A percentile compares a stretch with the other conserved stretches of the same genome.
Conservation (phyloP, 805 yeast genomes). For the Saccharomycopsis guyanensis region DNA sequence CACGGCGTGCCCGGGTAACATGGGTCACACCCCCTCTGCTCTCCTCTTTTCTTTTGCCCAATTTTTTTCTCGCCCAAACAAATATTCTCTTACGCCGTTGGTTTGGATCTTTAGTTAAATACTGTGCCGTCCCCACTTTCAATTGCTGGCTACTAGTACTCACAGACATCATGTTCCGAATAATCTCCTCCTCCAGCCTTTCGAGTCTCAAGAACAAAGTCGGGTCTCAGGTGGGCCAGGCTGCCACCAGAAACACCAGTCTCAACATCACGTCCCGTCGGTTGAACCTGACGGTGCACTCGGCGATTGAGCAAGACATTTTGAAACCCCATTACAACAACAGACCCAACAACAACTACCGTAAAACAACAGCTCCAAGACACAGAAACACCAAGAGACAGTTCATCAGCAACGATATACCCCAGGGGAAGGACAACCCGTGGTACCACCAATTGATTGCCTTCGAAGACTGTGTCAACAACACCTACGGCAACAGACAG, state of each 20-base stretch:
- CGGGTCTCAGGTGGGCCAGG: conserved; percentile 18
- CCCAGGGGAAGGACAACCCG: conserved; percentile 32
- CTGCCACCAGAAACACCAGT: conserved; percentile 15
- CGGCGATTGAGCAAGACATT: conserved; percentile 16
- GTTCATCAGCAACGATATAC: conserved; percentile 21
- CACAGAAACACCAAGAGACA: conserved; percentile 24
- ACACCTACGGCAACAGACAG: conserved; percentile 22
- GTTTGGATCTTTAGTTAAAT: background rate
- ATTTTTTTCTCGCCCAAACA: background rate
- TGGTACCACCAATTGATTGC: conserved; percentile 43
- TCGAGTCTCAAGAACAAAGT: conserved; percentile 19
- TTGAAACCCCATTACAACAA: conserved; percentile 10
- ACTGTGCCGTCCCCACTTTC: background rate
- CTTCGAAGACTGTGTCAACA: conserved; percentile 42
- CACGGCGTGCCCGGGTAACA: no score
- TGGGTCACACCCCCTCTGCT: no score
- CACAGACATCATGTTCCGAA: conserved; percentile 17
- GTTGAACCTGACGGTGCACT: conserved; percentile 13
- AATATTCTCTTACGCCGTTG: background rate
- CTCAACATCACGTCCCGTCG: conserved; percentile 18
- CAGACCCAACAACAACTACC: conserved; percentile 11
- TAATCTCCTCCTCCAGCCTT: conserved; percentile 16
- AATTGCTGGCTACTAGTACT: background rate
- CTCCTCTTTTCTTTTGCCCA: no score
- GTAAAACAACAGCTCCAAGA: conserved; percentile 21